Base-by-base conservation (phyloP, 768 basidiomycete species). In the Boletus sp. region DNA sequence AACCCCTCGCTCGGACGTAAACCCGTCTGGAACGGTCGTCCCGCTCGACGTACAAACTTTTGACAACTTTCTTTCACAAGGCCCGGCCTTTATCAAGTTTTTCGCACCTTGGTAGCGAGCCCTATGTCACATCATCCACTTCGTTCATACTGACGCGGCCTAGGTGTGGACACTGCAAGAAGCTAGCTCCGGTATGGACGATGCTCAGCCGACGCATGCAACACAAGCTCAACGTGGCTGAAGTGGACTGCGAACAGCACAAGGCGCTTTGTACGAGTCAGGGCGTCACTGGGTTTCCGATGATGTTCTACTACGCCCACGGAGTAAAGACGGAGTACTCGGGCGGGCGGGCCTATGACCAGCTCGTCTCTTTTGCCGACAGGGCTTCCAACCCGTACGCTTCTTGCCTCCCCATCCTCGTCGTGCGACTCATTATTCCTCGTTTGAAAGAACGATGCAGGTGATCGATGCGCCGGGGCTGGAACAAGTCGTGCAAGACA, bases 101-200 rank as follows among this genome's bases (percentile, higher is more conserved):
- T 98, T 82, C 69, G 96, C 94, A 0, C 95, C 95, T 0, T 98
- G 95, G 89, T 85, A 66, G 33, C 71, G 67, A 24, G 14, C 8
- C 28, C 28, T 7, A 18, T 28, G n/a, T 6, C 44, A 33, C 32
- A 4, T n/a, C 36, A 9, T 17, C 9, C 30, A 24, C 24, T 11
- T 37, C 29, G 9, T 20, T 5, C 11, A 15, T 29, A 44, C 50
- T 63, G 6, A 61, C 17, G 1, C 4, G 6, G 14, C 12, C 2
- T 39, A 83, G 83, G 92, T 98, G 95, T 69, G 91, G 91, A 5
- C 95, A 98, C 73, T 99, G 96, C 81, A 95, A 97, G 76, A 92
- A 92, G 67, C 80, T 98, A 2, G 91, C 92, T 1, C 94, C 87
- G 50, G 80, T 77, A 0, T 98, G 94, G 92, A 76, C 75, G 1